Conservation (phyloP, 257 asterid genomes). For the Primulina eburnea region DNA sequence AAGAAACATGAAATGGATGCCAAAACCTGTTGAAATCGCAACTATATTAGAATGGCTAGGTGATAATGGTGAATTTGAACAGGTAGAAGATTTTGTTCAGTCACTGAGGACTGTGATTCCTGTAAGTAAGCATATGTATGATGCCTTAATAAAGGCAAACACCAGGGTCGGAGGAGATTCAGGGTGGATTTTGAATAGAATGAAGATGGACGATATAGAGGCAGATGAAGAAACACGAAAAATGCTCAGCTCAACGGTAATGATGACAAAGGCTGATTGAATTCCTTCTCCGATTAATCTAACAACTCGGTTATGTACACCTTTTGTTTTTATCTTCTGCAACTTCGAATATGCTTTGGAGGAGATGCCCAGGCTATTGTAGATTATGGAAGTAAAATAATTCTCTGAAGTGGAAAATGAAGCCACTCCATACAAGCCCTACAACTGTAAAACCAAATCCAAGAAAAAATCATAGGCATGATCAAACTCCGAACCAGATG, state of each 20-base stretch:
- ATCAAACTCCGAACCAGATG: background rate
- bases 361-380: background rate
- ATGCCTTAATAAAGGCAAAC: slow-evolving; percentile 30
- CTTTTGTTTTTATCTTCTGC: background rate
- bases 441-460: background rate
- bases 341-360: background rate
- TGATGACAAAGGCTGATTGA: background rate
- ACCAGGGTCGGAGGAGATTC: slow-evolving; percentile 29
- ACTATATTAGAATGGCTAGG: slow-evolving; percentile 47
- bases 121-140: slow-evolving; percentile 30
- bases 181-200: slow-evolving; percentile 26
- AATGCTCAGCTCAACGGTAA: background rate
- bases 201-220: background rate
- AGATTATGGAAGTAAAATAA: background rate
- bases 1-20: slow-evolving; percentile 45
- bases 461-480: background rate
- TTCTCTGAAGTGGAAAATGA: background rate
- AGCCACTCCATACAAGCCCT: background rate
- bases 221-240: background rate
- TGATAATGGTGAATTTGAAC: slow-evolving; percentile 34
- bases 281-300: background rate
- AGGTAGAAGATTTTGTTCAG: slow-evolving; percentile 44
- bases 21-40: slow-evolving; percentile 37
- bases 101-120: slow-evolving; percentile 36
- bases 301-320: background rate